Evolutionary conservation across 441 rosid genomes (phyloP).

Genomic region (Mallotus repandus): DNA sequence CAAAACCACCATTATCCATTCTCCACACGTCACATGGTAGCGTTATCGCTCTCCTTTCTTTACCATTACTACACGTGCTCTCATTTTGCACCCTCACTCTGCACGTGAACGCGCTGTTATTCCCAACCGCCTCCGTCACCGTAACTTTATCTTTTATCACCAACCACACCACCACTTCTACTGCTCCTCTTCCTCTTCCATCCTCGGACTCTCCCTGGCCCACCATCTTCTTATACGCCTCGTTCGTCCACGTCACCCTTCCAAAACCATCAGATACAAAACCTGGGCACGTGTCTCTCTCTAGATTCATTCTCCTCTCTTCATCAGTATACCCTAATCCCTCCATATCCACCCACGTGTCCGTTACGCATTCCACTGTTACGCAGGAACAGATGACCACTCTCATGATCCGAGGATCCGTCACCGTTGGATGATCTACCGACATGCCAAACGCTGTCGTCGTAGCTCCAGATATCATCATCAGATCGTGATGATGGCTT

Average conservation of each 20-base stretch:
- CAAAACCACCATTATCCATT: slow-evolving; percentile 64
- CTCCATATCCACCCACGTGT: slow-evolving; percentile 53
- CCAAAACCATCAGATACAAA: slow-evolving; percentile 61
- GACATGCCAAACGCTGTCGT: not conserved
- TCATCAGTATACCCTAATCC: slow-evolving; percentile 59
- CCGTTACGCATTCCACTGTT: slow-evolving; percentile 72
- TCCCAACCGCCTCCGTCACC: slow-evolving; percentile 20
- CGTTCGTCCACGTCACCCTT: slow-evolving; percentile 74
- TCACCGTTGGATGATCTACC: not conserved
- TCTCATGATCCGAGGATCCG: slow-evolving; percentile 20
- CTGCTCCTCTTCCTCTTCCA: not conserved
- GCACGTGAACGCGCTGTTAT: slow-evolving; percentile 53
- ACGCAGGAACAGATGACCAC: slow-evolving; percentile 47
- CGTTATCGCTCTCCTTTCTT: slow-evolving; percentile 41
- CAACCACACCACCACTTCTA: slow-evolving; percentile 46
- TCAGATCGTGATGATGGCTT: not conserved
- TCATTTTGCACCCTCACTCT: slow-evolving; percentile 59
- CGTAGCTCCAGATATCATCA: not conserved
- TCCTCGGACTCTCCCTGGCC: slow-evolving; percentile 19
- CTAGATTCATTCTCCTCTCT: slow-evolving; percentile 53
- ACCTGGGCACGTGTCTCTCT: slow-evolving; percentile 71
- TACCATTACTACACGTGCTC: slow-evolving; percentile 28
- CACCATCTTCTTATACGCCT: slow-evolving; percentile 57
- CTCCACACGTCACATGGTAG: slow-evolving; percentile 92
- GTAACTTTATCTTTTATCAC: slow-evolving; percentile 45